Evolutionary conservation across 768 basidiomycete species (phyloP).

Genomic region (Floccularia luteovirens): DNA sequence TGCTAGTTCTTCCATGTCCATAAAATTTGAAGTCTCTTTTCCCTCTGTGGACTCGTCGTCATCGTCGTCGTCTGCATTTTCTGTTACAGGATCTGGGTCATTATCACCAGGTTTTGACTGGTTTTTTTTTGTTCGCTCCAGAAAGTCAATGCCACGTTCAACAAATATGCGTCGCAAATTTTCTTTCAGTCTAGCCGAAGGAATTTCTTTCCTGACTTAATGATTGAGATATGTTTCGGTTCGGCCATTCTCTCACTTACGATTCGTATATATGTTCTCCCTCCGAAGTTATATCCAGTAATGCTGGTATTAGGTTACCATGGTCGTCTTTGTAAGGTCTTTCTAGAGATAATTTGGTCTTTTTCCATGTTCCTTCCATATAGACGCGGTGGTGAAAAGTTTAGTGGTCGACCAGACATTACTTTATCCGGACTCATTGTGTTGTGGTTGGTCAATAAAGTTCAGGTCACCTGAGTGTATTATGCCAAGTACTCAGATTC

Average conservation of each 20-base stretch:
- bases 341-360: constrained; percentile 64
- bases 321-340: constrained; percentile 76
- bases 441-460: no score
- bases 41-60: constrained; percentile 13
- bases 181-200: constrained; percentile 51
- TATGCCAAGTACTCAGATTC: no score
- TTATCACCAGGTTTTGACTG: background rate
- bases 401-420: constrained; percentile 1
- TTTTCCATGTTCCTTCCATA: constrained; percentile 42
- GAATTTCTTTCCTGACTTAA: constrained; percentile 40
- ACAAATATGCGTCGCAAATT: constrained; percentile 62
- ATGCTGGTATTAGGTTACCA: constrained; percentile 50
- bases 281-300: constrained; percentile 65
- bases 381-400: background rate
- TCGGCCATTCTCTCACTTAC: constrained; percentile 31
- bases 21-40: constrained; percentile 13
- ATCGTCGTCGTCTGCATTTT: constrained; percentile 14
- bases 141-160: constrained; percentile 73
- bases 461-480: no score
- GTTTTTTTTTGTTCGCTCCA: constrained; percentile 33
- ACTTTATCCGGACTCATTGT: no score
- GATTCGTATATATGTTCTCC: constrained; percentile 66
- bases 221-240: constrained; percentile 11
- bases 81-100: constrained; percentile 15
- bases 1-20: constrained; percentile 67